These are phyloP conservation scores for Ilex asprella DNA, from an alignment of 257 asterid genomes.

Conservation along the genomic window DNA sequence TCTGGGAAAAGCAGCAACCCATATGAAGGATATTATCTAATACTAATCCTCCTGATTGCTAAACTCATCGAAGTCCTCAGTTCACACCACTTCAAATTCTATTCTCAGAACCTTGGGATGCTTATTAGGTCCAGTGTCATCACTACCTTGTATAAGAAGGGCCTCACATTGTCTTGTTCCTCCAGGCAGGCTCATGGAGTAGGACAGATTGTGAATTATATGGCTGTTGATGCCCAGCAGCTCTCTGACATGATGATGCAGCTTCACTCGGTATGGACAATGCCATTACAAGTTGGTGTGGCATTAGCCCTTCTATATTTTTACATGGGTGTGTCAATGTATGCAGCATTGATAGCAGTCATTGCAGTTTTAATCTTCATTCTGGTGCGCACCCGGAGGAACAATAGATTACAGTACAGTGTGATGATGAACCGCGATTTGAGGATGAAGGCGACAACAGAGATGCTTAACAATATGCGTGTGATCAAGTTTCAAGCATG, in stretches of 20 bases:
- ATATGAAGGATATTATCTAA: slow-evolving; percentile 34
- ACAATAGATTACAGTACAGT: slow-evolving; percentile 36
- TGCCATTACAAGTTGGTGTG: slow-evolving; percentile 55
- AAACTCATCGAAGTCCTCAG: slow-evolving; percentile 53
- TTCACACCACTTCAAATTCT: slow-evolving; percentile 63
- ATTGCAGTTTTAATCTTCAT: slow-evolving; percentile 25
- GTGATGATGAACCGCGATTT: slow-evolving; percentile 48
- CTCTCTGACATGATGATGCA: slow-evolving; percentile 52
- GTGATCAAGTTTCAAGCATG: slow-evolving; percentile 79
- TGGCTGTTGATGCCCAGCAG: slow-evolving; percentile 72
- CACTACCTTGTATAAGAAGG: slow-evolving; percentile 50
- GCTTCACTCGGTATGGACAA: slow-evolving; percentile 53
- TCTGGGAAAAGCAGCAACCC: slow-evolving; percentile 33
- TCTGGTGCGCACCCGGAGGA: slow-evolving; percentile 17
- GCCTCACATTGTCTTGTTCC: slow-evolving; percentile 44
- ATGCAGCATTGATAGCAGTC: slow-evolving; percentile 33
- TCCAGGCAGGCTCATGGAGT: slow-evolving; percentile 69
- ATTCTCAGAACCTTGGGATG: slow-evolving; percentile 58
- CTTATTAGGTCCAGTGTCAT: slow-evolving; percentile 45
- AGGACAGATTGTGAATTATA: slow-evolving; percentile 71
- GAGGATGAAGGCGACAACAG: slow-evolving; percentile 62
- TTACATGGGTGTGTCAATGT: slow-evolving; percentile 38
- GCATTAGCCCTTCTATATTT: slow-evolving; percentile 41
- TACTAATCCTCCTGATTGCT: slow-evolving; percentile 33
- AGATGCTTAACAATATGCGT: slow-evolving; percentile 49